These are phyloP conservation scores for Solanum habrochaites DNA, from an alignment of 257 asterid genomes.

Conservation along the genomic window DNA sequence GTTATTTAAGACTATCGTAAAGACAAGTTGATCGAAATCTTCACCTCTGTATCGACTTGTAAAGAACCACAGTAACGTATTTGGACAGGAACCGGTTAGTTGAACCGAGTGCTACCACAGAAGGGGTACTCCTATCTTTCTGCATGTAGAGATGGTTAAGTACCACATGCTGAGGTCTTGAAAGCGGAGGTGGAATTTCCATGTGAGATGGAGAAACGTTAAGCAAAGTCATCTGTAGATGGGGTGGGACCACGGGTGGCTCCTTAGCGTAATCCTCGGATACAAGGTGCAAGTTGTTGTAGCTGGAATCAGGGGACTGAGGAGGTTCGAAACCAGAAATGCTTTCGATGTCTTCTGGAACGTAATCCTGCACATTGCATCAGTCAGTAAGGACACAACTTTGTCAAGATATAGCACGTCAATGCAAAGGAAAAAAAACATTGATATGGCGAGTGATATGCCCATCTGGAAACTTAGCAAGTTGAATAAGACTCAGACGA, in stretches of 20 bases:
- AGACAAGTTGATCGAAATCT: background rate
- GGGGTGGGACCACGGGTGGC: slow-evolving; percentile 91
- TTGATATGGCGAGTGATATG: background rate
- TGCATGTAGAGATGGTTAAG: slow-evolving; percentile 99
- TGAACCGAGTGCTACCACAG: slow-evolving; percentile 92
- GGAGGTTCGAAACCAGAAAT: slow-evolving; percentile 95
- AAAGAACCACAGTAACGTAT: slow-evolving; percentile 89
- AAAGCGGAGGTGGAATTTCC: slow-evolving; percentile 73
- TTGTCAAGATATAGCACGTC: background rate
- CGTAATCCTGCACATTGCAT: slow-evolving; percentile 62
- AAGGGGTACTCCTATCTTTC: slow-evolving; percentile 65
- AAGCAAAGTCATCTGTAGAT: slow-evolving; percentile 68
- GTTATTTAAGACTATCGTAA: slow-evolving; percentile 1
- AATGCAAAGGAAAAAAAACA: background rate
- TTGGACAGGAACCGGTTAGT: slow-evolving; percentile 79
- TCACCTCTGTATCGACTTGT: slow-evolving; percentile 96
- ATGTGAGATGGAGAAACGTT: slow-evolving; percentile 71
- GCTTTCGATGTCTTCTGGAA: slow-evolving; percentile 75
- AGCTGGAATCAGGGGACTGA: slow-evolving; percentile 86
- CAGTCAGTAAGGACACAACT: background rate
- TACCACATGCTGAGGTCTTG: slow-evolving; percentile 95
- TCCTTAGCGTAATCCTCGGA: slow-evolving; percentile 86
- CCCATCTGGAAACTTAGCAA: background rate
- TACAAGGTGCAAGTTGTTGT: slow-evolving; percentile 49
- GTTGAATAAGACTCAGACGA: background rate